phyloP scores from a whole-genome alignment of 2,329 filamentous ascomycete species.

The Sclerotinia subarctica region DNA sequence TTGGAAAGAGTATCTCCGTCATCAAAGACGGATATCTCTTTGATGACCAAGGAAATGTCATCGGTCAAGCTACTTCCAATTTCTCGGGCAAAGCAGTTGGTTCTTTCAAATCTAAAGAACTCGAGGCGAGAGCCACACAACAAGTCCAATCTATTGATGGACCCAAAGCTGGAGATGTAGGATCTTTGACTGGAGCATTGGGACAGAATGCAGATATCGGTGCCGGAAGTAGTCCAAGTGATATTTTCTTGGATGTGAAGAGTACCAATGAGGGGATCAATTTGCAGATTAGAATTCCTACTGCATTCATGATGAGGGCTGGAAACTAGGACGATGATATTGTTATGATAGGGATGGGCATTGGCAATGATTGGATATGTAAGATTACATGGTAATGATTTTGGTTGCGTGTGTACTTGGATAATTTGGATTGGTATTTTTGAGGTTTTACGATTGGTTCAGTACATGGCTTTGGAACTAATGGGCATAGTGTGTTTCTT shows the following conservation, averaged over 20 bases:
- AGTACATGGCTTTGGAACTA: not conserved
- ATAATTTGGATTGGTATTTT: not conserved
- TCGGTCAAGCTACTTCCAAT: conserved; percentile 50
- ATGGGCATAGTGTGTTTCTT: not conserved
- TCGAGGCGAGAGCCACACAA: conserved; percentile 12
- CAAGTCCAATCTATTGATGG: conserved; percentile 5
- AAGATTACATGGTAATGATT: not conserved
- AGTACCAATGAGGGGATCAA: conserved; percentile 21
- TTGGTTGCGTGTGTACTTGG: not conserved
- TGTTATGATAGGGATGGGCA: conserved; percentile 35
- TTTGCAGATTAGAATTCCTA: conserved; percentile 21
- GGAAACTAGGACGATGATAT: not conserved
- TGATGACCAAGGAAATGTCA: conserved; percentile 51
- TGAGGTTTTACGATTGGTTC: not conserved
- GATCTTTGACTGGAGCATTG: not conserved
- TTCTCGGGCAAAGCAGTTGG: conserved; percentile 18
- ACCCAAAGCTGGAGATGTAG: not conserved
- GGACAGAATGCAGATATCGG: not conserved
- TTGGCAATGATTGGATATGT: conserved; percentile 63
- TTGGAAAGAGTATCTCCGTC: conserved; percentile 59
- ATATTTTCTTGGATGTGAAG: conserved; percentile 22
- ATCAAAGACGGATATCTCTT: conserved; percentile 67
- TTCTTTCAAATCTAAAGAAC: conserved; percentile 19
- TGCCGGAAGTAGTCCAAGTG: conserved; percentile 15
- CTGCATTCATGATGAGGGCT: conserved; percentile 18